These are phyloP conservation scores for Chaetomium sp. DNA, from an alignment of 2,329 filamentous ascomycete genomes.

Conservation along the genomic window DNA sequence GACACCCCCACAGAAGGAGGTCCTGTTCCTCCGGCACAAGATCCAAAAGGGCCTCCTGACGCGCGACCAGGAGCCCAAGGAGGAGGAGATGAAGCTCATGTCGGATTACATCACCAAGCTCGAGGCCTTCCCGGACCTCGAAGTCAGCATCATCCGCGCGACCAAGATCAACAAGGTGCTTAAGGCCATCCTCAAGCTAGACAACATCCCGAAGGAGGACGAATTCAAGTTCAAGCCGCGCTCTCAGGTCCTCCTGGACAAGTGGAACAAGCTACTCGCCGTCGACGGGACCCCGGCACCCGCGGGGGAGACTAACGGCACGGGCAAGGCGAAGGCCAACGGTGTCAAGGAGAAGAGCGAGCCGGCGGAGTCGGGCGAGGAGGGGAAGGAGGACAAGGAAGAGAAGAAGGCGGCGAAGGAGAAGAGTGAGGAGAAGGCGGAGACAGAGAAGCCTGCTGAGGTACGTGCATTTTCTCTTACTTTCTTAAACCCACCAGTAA, in stretches of 20 bases:
- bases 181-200: conserved; percentile 85
- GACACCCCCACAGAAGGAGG: conserved; percentile 50
- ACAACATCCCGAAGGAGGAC: conserved; percentile 78
- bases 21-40: conserved; percentile 90
- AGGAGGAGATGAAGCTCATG: conserved; percentile 75
- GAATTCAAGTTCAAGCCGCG: conserved; percentile 85
- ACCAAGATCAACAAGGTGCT: conserved; percentile 99
- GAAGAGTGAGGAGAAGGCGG: conserved; percentile 31
- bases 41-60: conserved; percentile 91
- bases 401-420: conserved; percentile 27
- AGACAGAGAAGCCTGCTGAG: conserved; percentile 25
- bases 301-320: conserved; percentile 39
- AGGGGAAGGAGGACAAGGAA: conserved; percentile 29
- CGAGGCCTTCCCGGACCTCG: conserved; percentile 71
- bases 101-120: conserved; percentile 72
- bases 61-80: conserved; percentile 76
- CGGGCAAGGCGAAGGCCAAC: conserved; percentile 34
- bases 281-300: conserved; percentile 40
- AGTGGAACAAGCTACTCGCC: conserved; percentile 81
- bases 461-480: conserved; percentile 31
- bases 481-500: too few relatives aligned
- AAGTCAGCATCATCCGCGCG: conserved; percentile 77
- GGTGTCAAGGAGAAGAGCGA: conserved; percentile 36
- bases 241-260: conserved; percentile 70
- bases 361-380: conserved; percentile 29